Evolutionary conservation across 2,329 filamentous ascomycete species (phyloP).

Genomic region (Pseudogymnoascus sp.): DNA sequence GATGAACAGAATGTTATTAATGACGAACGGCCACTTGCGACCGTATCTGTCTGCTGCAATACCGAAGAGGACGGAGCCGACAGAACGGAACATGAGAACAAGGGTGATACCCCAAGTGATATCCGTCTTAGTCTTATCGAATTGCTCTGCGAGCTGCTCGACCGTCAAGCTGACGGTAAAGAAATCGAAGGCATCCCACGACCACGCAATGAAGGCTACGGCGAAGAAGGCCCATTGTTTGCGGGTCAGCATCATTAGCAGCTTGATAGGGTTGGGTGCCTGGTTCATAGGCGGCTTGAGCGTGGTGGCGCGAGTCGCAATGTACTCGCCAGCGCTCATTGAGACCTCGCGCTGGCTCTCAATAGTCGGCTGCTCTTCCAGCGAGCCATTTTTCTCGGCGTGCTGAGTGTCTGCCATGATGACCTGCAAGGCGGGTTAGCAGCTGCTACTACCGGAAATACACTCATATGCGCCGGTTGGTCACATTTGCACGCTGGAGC

Average conservation of each 20-base stretch:
- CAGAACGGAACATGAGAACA: conserved; percentile 64
- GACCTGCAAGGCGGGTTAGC: neutral
- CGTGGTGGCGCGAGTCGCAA: conserved; percentile 45
- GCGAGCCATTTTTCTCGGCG: neutral
- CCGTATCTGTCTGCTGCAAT: conserved; percentile 72
- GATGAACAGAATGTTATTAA: conserved; percentile 69
- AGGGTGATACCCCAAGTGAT: conserved; percentile 71
- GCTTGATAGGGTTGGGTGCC: conserved; percentile 62
- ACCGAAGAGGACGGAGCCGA: conserved; percentile 71
- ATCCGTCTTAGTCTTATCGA: conserved; percentile 52
- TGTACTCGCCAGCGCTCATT: conserved; percentile 33
- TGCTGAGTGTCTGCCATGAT: neutral
- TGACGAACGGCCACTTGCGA: conserved; percentile 71
- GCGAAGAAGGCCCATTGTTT: conserved; percentile 70
- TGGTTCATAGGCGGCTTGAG: conserved; percentile 54
- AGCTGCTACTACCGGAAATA: neutral
- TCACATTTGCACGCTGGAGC: neutral
- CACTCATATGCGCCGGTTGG: neutral
- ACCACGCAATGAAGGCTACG: conserved; percentile 70
- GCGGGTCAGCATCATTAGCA: conserved; percentile 56
- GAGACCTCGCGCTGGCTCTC: neutral
- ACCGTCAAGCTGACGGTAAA: conserved; percentile 75
- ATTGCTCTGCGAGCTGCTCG: conserved; percentile 57
- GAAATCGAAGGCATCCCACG: conserved; percentile 77
- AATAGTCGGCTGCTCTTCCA: neutral